A percentile compares a stretch with the other conserved stretches of the same genome.
These are phyloP conservation scores for Microsporum audouinii DNA, from an alignment of 2,329 filamentous ascomycete genomes.

Conservation along the genomic window DNA sequence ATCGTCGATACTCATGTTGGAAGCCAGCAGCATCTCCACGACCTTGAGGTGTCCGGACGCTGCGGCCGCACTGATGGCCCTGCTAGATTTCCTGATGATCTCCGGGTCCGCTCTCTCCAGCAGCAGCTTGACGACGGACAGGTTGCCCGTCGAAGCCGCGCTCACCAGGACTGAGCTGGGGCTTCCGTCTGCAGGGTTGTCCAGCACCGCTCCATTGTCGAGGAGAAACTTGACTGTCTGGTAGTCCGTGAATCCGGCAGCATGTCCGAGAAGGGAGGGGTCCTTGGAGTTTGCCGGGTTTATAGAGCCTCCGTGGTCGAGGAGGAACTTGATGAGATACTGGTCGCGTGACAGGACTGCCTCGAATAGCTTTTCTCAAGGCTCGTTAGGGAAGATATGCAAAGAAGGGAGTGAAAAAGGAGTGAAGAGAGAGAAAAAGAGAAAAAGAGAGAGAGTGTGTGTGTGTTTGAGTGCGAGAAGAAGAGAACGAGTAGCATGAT, in stretches of 20 bases:
- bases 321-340: slow-evolving; percentile 3
- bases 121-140: not conserved
- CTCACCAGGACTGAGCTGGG: not conserved
- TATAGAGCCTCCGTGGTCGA: slow-evolving; percentile 1
- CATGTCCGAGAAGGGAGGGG: not conserved
- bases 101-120: not conserved
- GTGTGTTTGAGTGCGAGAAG: too few species aligned
- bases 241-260: slow-evolving; percentile 4
- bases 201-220: not conserved
- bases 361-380: slow-evolving; percentile 2
- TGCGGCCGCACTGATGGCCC: not conserved
- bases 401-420: not conserved
- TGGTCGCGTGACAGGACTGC: slow-evolving; percentile 1
- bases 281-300: not conserved
- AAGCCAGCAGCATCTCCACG: not conserved
- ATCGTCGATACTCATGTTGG: not conserved
- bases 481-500: not conserved
- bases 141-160: not conserved
- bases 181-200: slow-evolving; percentile 1
- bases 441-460: not conserved
- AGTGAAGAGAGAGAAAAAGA: not conserved
- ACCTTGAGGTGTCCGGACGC: not conserved
- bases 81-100: not conserved
- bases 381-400: not conserved
- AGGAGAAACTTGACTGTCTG: slow-evolving; percentile 4